phyloP scores from a whole-genome alignment of 805 yeast genomes.

The Suhomyces faveliae region DNA sequence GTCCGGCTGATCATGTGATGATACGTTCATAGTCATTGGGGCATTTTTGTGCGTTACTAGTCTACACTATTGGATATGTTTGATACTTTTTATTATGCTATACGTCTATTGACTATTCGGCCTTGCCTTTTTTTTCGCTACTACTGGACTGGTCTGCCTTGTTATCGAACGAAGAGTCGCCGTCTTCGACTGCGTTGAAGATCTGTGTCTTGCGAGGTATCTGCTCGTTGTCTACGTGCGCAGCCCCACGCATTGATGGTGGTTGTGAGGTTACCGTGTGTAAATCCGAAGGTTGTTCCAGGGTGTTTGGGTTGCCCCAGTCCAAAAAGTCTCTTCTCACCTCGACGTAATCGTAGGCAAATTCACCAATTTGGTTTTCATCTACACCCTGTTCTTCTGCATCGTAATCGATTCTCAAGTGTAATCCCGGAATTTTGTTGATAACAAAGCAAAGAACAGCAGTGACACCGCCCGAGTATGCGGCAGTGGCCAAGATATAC shows the following conservation, averaged over 20 bases:
- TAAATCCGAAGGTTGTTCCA: neutral
- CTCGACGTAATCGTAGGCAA: constrained; percentile 98
- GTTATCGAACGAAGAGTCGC: constrained; percentile 3
- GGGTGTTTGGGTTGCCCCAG: constrained; percentile 38
- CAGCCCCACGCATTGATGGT: neutral
- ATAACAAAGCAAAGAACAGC: constrained; percentile 71
- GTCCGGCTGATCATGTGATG: neutral
- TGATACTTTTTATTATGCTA: neutral
- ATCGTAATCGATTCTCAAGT: constrained; percentile 75
- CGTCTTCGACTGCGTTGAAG: constrained; percentile 4
- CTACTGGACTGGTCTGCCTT: constrained; percentile 1
- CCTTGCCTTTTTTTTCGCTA: constrained; percentile 1
- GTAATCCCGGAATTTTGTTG: constrained; percentile 76
- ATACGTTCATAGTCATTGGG: too few species aligned
- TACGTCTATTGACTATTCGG: neutral
- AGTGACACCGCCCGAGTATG: constrained; percentile 75
- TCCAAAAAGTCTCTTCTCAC: constrained; percentile 86
- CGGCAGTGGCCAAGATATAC: constrained; percentile 70
- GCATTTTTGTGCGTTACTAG: too few species aligned
- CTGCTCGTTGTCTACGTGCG: constrained; percentile 2
- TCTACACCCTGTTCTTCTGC: constrained; percentile 91
- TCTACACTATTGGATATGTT: neutral
- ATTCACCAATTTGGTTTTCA: constrained; percentile 96
- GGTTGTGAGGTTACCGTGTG: constrained; percentile 1
- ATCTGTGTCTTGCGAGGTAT: neutral